Evolutionary conservation across 169 alveolate genomes (phyloP).

Genomic region (Pseudocohnilembus persalinus): DNA sequence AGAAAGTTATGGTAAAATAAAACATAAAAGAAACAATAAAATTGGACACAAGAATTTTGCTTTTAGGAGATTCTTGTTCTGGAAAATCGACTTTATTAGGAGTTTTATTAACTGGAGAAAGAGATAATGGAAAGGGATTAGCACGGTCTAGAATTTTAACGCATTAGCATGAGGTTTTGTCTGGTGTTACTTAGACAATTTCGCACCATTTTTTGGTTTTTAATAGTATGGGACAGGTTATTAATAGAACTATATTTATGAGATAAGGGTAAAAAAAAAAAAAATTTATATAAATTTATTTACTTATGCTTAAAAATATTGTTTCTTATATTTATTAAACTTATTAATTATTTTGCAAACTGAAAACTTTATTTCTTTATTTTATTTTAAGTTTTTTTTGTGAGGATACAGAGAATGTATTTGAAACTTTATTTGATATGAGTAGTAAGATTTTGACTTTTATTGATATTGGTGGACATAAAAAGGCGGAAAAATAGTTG

Average conservation of each 20-base stretch:
- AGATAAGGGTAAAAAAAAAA: constrained; percentile 10
- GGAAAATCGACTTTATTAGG: constrained; percentile 74
- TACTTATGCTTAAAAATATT: neutral
- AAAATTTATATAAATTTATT: constrained; percentile 32
- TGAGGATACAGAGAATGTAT: neutral
- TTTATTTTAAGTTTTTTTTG: constrained; percentile 24
- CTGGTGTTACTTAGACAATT: constrained; percentile 79
- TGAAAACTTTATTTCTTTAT: too few species aligned
- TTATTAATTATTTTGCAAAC: too few species aligned
- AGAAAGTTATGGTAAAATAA: constrained; percentile 66
- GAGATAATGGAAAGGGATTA: constrained; percentile 77
- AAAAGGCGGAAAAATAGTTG: constrained; percentile 70
- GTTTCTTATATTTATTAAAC: too few species aligned
- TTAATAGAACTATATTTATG: constrained; percentile 40
- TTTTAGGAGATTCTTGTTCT: constrained; percentile 72
- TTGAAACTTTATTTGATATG: constrained; percentile 57
- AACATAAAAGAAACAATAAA: constrained; percentile 61
- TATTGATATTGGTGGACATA: constrained; percentile 82
- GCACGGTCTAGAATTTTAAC: constrained; percentile 68
- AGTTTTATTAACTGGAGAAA: constrained; percentile 64
- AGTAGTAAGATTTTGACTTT: constrained; percentile 75
- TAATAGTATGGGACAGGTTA: constrained; percentile 73
- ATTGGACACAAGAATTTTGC: constrained; percentile 63
- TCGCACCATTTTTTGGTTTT: constrained; percentile 77
- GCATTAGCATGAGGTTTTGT: constrained; percentile 67